Conservation (phyloP, 2,329 filamentous ascomycete genomes). For the Penicillium griseofulvum region DNA sequence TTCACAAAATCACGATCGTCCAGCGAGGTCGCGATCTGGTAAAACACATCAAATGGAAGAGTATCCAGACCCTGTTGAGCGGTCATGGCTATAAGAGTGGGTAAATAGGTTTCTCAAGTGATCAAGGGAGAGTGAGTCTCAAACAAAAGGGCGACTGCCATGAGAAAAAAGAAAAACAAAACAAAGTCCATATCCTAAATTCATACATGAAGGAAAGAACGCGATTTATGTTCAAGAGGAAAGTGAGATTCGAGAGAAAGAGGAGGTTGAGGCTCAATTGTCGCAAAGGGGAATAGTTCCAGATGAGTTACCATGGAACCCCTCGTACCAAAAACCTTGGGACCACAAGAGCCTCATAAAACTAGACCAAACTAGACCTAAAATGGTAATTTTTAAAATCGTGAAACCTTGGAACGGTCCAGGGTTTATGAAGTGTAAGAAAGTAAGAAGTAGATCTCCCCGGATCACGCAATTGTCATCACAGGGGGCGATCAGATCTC, state of each 20-base stretch:
- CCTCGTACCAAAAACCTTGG: not conserved
- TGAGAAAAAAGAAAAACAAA: not conserved
- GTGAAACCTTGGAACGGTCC: not conserved
- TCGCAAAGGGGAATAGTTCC: not conserved
- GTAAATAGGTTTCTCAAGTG: not conserved
- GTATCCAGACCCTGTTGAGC: constrained; percentile 36
- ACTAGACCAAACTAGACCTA: not conserved
- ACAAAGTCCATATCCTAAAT: not conserved
- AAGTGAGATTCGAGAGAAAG: not conserved
- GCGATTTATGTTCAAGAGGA: not conserved
- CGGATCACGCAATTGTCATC: not conserved
- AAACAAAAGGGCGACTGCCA: not conserved
- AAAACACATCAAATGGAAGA: constrained; percentile 65
- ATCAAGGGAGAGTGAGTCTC: not conserved
- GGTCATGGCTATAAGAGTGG: constrained; percentile 3
- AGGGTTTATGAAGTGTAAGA: not conserved
- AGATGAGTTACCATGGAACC: not conserved
- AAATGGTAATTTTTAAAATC: not conserved
- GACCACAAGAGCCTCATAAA: not conserved
- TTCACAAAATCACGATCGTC: constrained; percentile 59
- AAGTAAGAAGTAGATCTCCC: not conserved
- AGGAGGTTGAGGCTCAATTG: not conserved
- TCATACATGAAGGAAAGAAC: not conserved
- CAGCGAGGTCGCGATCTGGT: constrained; percentile 56
- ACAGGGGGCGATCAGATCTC: not conserved